Evolutionary conservation across 306 rosid species (phyloP).

Genomic region (Ochetophila trinervis): DNA sequence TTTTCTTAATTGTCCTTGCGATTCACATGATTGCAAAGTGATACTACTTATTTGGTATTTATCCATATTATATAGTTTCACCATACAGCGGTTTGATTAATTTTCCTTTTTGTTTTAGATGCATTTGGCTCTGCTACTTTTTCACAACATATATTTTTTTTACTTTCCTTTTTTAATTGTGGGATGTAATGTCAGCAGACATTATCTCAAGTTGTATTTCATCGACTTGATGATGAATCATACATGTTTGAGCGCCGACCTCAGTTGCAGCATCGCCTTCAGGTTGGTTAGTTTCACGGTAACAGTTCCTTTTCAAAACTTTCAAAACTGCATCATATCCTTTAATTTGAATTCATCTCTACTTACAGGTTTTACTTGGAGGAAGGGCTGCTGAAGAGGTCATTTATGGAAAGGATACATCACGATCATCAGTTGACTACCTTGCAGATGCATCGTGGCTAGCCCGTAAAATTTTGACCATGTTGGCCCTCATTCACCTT

Average conservation of each 20-base stretch:
- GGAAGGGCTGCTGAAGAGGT: constrained; percentile 99
- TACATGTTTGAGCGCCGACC: constrained; percentile 91
- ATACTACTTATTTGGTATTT: neutral
- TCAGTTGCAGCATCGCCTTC: constrained; percentile 90
- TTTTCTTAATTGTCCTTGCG: too few relatives aligned
- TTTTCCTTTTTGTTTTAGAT: neutral
- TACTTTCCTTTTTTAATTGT: constrained; percentile 18
- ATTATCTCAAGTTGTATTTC: constrained; percentile 85
- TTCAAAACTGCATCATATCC: constrained; percentile 7
- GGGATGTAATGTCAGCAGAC: constrained; percentile 44
- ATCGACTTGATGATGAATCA: constrained; percentile 86
- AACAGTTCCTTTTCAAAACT: neutral
- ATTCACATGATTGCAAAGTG: too few relatives aligned
- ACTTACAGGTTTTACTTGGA: constrained; percentile 78
- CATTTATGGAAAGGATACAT: constrained; percentile 90
- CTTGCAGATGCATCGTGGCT: constrained; percentile 98
- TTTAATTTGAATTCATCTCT: constrained; percentile 13
- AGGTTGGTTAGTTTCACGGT: constrained; percentile 36
- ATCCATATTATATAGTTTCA: neutral
- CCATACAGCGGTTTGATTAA: neutral
- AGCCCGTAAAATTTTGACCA: constrained; percentile 94
- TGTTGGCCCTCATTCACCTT: constrained; percentile 45
- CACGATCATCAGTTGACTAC: constrained; percentile 81
- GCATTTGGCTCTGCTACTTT: constrained; percentile 4
- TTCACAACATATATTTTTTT: neutral